Percentiles rank a stretch among this genome's conserved stretches.
These are phyloP conservation scores for Nothopassalora personata DNA, from an alignment of 2,329 filamentous ascomycete species.

Conservation along the genomic window DNA sequence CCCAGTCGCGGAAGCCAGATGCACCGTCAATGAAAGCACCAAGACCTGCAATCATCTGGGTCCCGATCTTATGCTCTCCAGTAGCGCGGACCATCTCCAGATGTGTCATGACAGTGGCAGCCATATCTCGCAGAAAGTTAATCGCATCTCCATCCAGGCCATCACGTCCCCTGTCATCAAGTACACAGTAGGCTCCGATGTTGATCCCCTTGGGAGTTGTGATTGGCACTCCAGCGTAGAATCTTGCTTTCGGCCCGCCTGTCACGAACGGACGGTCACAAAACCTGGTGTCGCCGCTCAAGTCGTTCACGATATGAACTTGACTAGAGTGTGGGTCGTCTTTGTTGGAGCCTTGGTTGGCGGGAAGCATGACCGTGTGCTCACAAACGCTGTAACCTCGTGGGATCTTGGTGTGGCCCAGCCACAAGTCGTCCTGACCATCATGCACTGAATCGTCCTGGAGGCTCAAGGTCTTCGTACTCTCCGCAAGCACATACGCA, in stretches of 20 bases:
- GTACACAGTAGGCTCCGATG: slow-evolving; percentile 57
- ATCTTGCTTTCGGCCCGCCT: slow-evolving; percentile 32
- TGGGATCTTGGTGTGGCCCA: slow-evolving; percentile 28
- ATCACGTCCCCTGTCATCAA: slow-evolving; percentile 52
- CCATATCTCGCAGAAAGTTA: slow-evolving; percentile 54
- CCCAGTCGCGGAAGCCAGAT: slow-evolving; percentile 19
- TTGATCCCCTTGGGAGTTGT: slow-evolving; percentile 45
- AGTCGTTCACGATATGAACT: slow-evolving; percentile 29
- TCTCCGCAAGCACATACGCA: slow-evolving; percentile 52
- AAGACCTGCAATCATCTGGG: slow-evolving; percentile 51
- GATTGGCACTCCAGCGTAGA: slow-evolving; percentile 51
- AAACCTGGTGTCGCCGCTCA: slow-evolving; percentile 25
- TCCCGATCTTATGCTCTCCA: slow-evolving; percentile 44
- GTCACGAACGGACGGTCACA: slow-evolving; percentile 27
- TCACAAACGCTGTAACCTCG: slow-evolving; percentile 30
- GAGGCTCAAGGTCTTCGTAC: slow-evolving; percentile 45
- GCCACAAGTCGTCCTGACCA: slow-evolving; percentile 26
- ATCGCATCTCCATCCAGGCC: slow-evolving; percentile 47
- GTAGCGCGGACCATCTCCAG: slow-evolving; percentile 41
- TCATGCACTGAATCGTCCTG: slow-evolving; percentile 22
- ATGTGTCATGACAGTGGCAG: slow-evolving; percentile 56
- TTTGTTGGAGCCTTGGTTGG: slow-evolving; percentile 21
- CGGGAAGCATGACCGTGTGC: slow-evolving; percentile 22
- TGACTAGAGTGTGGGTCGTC: slow-evolving; percentile 8
- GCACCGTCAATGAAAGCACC: slow-evolving; percentile 22